Conservation (phyloP, 1,139 yeast genomes). For the Candida anutae region DNA sequence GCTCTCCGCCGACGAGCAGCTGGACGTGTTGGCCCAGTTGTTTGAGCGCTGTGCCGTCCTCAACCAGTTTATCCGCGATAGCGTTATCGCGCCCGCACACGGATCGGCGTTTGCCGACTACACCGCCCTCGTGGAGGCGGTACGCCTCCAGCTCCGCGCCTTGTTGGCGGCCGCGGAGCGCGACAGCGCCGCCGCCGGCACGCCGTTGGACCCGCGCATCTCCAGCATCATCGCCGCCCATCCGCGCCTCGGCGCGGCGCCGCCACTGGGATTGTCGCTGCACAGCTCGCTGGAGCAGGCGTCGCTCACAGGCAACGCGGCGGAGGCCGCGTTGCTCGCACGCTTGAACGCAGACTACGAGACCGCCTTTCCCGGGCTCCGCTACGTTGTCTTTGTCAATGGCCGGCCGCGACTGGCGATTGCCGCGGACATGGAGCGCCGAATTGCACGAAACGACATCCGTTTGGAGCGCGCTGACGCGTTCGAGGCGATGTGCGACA, state of each 20-base stretch:
- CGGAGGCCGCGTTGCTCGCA: conserved; percentile 40
- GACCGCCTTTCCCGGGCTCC: conserved; percentile 63
- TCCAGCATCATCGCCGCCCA: conserved; percentile 69
- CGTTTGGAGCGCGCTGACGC: conserved; percentile 56
- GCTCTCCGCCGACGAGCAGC: conserved; percentile 13
- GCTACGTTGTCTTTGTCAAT: conserved; percentile 88
- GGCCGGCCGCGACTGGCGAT: conserved; percentile 64
- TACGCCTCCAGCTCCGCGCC: conserved; percentile 29
- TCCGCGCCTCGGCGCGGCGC: conserved; percentile 70
- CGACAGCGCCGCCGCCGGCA: conserved; percentile 10
- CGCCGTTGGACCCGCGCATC: conserved; percentile 22
- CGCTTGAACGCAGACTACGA: conserved; percentile 61
- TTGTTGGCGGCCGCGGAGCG: conserved; percentile 20
- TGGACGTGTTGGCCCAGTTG: conserved; percentile 41
- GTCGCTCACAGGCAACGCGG: conserved; percentile 39
- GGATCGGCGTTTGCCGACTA: conserved; percentile 22
- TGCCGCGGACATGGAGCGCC: conserved; percentile 53
- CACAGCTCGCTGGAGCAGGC: conserved; percentile 72
- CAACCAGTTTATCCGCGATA: conserved; percentile 31
- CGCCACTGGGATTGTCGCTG: conserved; percentile 40
- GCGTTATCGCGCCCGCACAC: conserved; percentile 12
- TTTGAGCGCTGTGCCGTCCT: conserved; percentile 65
- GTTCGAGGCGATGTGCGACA: conserved; percentile 81
- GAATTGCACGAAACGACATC: conserved; percentile 52
- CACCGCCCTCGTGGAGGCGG: conserved; percentile 42